phyloP scores from a whole-genome alignment of 164 flowering plant species.

The Tetrastigma voinierianum region DNA sequence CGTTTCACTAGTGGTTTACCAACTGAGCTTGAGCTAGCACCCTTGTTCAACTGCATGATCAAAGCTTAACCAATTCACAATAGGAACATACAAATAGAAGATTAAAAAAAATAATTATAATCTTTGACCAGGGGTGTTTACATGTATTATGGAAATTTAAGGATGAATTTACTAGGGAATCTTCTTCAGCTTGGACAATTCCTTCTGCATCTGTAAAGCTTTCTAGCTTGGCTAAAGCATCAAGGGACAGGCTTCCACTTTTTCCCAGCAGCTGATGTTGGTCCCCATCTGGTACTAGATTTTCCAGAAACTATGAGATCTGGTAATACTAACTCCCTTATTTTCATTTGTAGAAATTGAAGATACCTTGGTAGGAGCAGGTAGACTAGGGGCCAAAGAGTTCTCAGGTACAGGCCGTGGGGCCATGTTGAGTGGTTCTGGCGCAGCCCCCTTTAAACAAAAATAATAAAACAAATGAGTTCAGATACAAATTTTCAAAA shows the following conservation, averaged over 20 bases:
- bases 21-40: constrained; percentile 34
- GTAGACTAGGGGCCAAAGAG: constrained; percentile 31
- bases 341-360: constrained; percentile 96
- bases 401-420: constrained; percentile 40
- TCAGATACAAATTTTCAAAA: constrained; percentile 2
- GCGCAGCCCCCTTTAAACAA: constrained; percentile 43
- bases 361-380: constrained; percentile 88
- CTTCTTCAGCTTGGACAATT: constrained; percentile 76
- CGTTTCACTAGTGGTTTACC: constrained; percentile 25
- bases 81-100: neutral
- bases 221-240: constrained; percentile 90
- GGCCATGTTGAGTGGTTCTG: constrained; percentile 37
- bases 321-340: constrained; percentile 96
- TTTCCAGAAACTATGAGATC: constrained; percentile 99
- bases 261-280: constrained; percentile 79
- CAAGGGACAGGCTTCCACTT: constrained; percentile 81
- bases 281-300: constrained; percentile 99
- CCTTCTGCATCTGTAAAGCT: constrained; percentile 87
- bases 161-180: constrained; percentile 59
- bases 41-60: constrained; percentile 59
- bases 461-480: constrained; percentile 7
- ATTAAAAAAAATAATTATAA: neutral
- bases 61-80: neutral
- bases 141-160: neutral
- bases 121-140: too few species aligned